Evolutionary conservation across 306 rosid genomes (phyloP).

Genomic region (Rosa chinensis): DNA sequence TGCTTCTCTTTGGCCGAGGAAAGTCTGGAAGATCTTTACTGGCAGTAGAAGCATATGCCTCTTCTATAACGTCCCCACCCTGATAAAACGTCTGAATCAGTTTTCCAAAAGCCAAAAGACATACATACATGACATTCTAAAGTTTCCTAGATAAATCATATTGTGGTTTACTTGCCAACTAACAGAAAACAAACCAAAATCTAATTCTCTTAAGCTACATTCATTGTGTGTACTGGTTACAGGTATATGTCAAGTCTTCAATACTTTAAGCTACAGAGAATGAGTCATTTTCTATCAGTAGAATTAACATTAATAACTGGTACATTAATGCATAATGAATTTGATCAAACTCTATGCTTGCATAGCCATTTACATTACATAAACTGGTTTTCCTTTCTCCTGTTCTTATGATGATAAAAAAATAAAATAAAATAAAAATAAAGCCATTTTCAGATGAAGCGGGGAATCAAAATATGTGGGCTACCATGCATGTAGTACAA

Average conservation of each 20-base stretch:
- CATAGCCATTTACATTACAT: background rate
- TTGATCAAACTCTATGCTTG: background rate
- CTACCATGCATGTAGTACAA: background rate
- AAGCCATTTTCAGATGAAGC: background rate
- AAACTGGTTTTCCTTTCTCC: background rate
- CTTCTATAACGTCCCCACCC: slow-evolving; percentile 64
- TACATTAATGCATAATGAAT: background rate
- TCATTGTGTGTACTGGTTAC: background rate
- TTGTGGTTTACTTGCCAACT: background rate
- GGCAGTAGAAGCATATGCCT: slow-evolving; percentile 54
- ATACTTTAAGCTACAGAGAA: background rate
- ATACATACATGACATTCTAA: background rate
- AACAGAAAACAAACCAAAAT: background rate
- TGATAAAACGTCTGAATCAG: slow-evolving; percentile 39
- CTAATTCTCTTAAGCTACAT: background rate
- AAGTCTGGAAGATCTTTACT: slow-evolving; percentile 51
- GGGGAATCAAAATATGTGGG: background rate
- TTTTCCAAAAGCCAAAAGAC: slow-evolving; percentile 5
- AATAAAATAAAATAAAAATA: background rate
- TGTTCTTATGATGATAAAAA: background rate
- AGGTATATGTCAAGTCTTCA: background rate
- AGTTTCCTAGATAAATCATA: background rate
- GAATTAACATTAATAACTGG: background rate
- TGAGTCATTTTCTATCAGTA: background rate
- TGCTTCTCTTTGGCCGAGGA: slow-evolving; percentile 83